phyloP scores from a whole-genome alignment of 768 basidiomycete genomes.

The Pleurotus pulmonarius region DNA sequence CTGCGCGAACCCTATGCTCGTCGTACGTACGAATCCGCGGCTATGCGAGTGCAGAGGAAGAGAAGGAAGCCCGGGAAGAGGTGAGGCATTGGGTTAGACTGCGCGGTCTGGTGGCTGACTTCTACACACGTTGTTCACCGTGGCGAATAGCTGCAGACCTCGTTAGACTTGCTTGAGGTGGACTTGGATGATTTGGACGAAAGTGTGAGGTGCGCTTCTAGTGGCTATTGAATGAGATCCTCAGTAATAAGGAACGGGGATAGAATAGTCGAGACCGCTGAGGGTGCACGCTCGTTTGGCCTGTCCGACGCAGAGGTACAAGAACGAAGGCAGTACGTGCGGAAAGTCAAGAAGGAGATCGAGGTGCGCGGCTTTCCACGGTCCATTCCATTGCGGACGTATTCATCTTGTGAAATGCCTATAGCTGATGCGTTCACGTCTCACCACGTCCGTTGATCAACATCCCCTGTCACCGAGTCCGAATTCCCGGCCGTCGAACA shows the following conservation, averaged over 20 bases:
- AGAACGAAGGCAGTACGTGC: slow-evolving; percentile 72
- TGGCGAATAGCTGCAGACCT: slow-evolving; percentile 60
- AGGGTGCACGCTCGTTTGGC: slow-evolving; percentile 73
- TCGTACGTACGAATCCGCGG: slow-evolving; percentile 76
- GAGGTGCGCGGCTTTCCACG: slow-evolving; percentile 46
- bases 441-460: not conserved
- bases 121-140: not conserved
- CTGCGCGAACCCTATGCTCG: slow-evolving; percentile 65
- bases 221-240: not conserved
- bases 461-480: slow-evolving; percentile 5
- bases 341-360: slow-evolving; percentile 70
- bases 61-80: slow-evolving; percentile 69
- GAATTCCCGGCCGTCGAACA: not conserved
- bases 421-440: slow-evolving; percentile 3
- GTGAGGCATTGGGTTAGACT: slow-evolving; percentile 76
- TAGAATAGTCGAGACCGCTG: slow-evolving; percentile 85
- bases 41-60: slow-evolving; percentile 30
- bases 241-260: slow-evolving; percentile 5
- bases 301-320: slow-evolving; percentile 76
- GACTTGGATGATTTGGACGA: slow-evolving; percentile 94
- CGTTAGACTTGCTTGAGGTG: slow-evolving; percentile 73
- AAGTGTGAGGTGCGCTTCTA: slow-evolving; percentile 71
- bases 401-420: not conserved
- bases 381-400: not conserved
- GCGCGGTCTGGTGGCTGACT: slow-evolving; percentile 11